Evolutionary conservation across 2,329 filamentous ascomycete genomes (phyloP), one percentile per base, ranked within the genome.

Genomic region (Trichoderma sp.): DNA sequence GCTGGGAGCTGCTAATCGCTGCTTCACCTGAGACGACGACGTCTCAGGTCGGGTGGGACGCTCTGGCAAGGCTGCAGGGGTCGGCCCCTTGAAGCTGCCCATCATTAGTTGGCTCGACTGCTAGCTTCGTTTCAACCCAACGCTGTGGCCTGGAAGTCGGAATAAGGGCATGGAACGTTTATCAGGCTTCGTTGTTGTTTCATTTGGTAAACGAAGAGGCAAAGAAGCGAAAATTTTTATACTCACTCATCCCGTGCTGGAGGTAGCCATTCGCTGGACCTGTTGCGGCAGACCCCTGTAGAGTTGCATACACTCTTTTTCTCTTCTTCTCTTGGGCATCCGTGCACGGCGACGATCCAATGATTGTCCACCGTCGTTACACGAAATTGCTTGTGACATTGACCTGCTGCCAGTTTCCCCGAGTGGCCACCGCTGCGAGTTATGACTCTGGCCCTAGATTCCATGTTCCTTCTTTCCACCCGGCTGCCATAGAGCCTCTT

Each of bases 21-120:
- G 66, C 66, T 49, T 60, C 71, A 72, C 71, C 71, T 72, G 71
- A 72, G 71, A 72, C 71, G 70, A 71, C 71, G 70, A 68, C 71
- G 71, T 72, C 71, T 72, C 71, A 72, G 71, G 71, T 72, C 54
- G 55, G 28, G 68, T 69, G 68, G 68, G 63, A 59, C 56, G 18
- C 54, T 51, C 32, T 59, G 46, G 61, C 68, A 69, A 58, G 68
- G 68, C 67, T 69, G 67, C 68, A 69, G 68, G 68, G 60, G 54
- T 65, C 49, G 39, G 28, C 66, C 59, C 59, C 59, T 63, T 63
- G 32, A 34, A 14, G 11, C 5, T 14, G 66, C 55, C 54, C 6
- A 26, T 58, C 61, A 55, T 58, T 64, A 37, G 58, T 51, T 63
- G 39, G 30, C 59, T 69, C 56, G 49, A 56, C 63, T 43, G 18